Base-by-base conservation (phyloP, 306 rosid species). In the Canavalia gladiata region DNA sequence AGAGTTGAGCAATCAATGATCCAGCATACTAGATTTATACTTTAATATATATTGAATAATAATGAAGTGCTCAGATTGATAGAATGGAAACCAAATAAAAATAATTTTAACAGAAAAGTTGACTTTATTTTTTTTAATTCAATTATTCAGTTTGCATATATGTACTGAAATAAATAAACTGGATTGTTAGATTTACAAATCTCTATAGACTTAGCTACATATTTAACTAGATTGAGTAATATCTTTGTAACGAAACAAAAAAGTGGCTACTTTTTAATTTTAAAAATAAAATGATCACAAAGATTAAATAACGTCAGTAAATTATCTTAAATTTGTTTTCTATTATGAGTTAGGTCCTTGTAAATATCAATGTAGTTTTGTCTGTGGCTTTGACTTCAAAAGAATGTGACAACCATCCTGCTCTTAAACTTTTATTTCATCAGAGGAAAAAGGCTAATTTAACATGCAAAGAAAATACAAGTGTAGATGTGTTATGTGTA, bases 21-120 rank as follows among this genome's bases (percentile, higher is more conserved):
- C 58, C 31, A 31, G 46, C 33, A 4, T 13, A 45, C 13, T 43
- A 43, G 56, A 74, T 57, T 30, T 58, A 42, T 43, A 43, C 12
- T 6, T 58, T 43, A 43, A 31, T 75, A 18, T 18, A 18, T 18
- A 18, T 18, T 75, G 58, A 13, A 75, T 46, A 75, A 75, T 47
- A 31, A 49, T 11, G 2, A 33, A 30, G 10, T 28, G 47, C 58
- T 50, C 28, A 75, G 69, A 59, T 3, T 12, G 47, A 75, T 33
- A 45, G 79, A 29, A 30, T 41, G 7, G 7, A 42, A 71, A 18
- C 0, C 51, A 1, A 54, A 37, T 72, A 13, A 34, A n/a, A 11
- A n/a, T 54, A 33, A 0, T 37, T 72, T 72, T n/a, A 11, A 5
- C 7, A 57, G 3, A 60, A 60, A 72, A 54, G 10, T 60, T 60